Evolutionary conservation across 2,329 filamentous ascomycete species (phyloP).

Genomic region (Conoideocrella luteorostrata): DNA sequence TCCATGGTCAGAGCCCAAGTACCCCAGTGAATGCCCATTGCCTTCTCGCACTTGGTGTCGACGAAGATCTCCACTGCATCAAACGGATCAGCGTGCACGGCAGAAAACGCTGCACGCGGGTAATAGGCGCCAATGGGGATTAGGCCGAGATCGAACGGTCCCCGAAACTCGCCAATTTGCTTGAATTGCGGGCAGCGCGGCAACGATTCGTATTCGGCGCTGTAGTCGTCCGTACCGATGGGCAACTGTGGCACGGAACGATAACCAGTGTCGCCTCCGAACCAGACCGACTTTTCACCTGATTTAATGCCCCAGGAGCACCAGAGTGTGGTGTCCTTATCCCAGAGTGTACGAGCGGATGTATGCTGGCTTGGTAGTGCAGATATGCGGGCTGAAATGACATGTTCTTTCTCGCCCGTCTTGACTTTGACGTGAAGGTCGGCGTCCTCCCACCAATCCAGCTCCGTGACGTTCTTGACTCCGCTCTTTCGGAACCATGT

Average conservation of each 20-base stretch:
- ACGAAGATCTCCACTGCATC: slow-evolving; percentile 86
- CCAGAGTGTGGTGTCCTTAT: slow-evolving; percentile 77
- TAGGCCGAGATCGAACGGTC: slow-evolving; percentile 83
- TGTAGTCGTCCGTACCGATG: slow-evolving; percentile 62
- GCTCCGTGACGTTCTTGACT: slow-evolving; percentile 71
- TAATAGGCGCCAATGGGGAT: slow-evolving; percentile 91
- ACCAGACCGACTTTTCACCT: slow-evolving; percentile 73
- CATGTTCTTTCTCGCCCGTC: slow-evolving; percentile 22
- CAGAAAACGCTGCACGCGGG: slow-evolving; percentile 65
- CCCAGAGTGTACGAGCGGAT: slow-evolving; percentile 60
- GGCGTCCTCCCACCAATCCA: slow-evolving; percentile 92
- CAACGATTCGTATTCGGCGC: slow-evolving; percentile 54
- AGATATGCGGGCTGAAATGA: slow-evolving; percentile 64
- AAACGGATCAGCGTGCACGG: slow-evolving; percentile 79
- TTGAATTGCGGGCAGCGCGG: slow-evolving; percentile 79
- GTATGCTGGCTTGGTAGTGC: slow-evolving; percentile 84
- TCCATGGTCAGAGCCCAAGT: slow-evolving; percentile 83
- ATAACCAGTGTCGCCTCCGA: slow-evolving; percentile 88
- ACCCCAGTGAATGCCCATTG: slow-evolving; percentile 90
- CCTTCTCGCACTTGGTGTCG: slow-evolving; percentile 71
- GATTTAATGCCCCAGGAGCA: slow-evolving; percentile 76
- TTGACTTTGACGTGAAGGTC: slow-evolving; percentile 54
- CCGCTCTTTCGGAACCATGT: slow-evolving; percentile 71
- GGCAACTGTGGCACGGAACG: slow-evolving; percentile 64
- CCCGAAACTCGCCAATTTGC: slow-evolving; percentile 71